These are phyloP conservation scores for Arachnomyces sp. DNA, from an alignment of 2,329 filamentous ascomycete species.

Conservation along the genomic window DNA sequence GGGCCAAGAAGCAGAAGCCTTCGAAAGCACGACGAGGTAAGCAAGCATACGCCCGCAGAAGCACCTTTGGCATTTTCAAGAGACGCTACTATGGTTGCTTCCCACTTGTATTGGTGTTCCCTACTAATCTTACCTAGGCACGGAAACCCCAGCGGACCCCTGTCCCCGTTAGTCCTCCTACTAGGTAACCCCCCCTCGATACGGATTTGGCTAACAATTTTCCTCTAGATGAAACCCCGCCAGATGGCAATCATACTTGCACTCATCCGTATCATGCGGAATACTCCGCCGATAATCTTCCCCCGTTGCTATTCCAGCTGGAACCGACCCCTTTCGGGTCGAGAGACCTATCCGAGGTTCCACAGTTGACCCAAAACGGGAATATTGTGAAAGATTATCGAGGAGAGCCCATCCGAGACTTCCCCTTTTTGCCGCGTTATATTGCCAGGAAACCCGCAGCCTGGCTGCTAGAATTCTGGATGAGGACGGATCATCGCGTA, in stretches of 20 bases:
- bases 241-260: conserved; percentile 17
- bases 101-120: no score
- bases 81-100: no score
- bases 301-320: conserved; percentile 18
- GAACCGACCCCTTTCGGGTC: conserved; percentile 9
- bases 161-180: background rate
- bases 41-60: no score
- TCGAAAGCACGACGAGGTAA: no score
- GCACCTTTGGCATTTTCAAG: no score
- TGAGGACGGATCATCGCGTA: conserved; percentile 19
- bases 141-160: no score
- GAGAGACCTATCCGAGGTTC: conserved; percentile 1
- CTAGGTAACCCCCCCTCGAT: background rate
- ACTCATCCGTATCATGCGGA: conserved; percentile 15
- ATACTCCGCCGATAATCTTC: conserved; percentile 14
- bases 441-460: conserved; percentile 18
- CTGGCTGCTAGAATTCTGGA: conserved; percentile 26
- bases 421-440: conserved; percentile 21
- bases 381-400: conserved; percentile 8
- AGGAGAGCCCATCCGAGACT: conserved; percentile 15
- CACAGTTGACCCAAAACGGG: conserved; percentile 15
- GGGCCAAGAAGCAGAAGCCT: no score
- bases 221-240: conserved; percentile 8
- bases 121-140: no score
- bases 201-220: background rate